Base-by-base conservation (phyloP, 352 stramenopile genomes). In the Hyaloperonospora brassicae region DNA sequence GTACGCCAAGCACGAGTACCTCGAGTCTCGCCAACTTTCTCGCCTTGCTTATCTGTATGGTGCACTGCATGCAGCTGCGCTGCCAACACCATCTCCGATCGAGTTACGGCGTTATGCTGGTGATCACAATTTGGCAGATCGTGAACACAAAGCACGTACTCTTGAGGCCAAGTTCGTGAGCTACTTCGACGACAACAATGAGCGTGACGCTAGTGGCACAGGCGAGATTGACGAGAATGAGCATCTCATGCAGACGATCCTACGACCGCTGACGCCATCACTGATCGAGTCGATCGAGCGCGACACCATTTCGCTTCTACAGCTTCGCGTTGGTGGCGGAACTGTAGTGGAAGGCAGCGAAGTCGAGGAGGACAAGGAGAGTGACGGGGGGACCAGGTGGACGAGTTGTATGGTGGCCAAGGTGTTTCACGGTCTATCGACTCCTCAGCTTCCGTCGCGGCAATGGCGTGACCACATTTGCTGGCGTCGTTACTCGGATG, bases 351-450 rank as follows among this genome's bases (percentile, higher is more conserved):
- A 55, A n/a, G 40, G 42, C 5, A 59, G 31, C 7, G 62, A 70
- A 5, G 48, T 31, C 24, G 57, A 62, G 34, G 45, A 59, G 14
- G 30, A 62, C 31, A 63, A 64, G n/a, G 56, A 17, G 12, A 50
- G 59, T 0, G 47, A 54, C 6, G 48, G 62, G 30, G 47, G 55
- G 13, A 57, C 52, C 11, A 59, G 55, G 22, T 92, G 77, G 77
- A 80, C 82, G 42, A 69, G 68, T 51, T 77, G 83, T 58, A 80
- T 63, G n/a, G 75, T 91, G 42, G 79, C 80, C 0, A 82, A 84
- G 34, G 66, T 93, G 30, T 86, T 91, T 51, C 83, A 93, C 40
- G 83, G 83, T 5, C 62, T 93, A 24, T 64, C 72, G 38, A 86
- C 71, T 23, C 80, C 80, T 25, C 75, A 68, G 39, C 86, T 89